Evolutionary conservation across 768 basidiomycete genomes (phyloP), one percentile per base, ranked within the genome.

Genomic region (Infundibulicybe gibba): DNA sequence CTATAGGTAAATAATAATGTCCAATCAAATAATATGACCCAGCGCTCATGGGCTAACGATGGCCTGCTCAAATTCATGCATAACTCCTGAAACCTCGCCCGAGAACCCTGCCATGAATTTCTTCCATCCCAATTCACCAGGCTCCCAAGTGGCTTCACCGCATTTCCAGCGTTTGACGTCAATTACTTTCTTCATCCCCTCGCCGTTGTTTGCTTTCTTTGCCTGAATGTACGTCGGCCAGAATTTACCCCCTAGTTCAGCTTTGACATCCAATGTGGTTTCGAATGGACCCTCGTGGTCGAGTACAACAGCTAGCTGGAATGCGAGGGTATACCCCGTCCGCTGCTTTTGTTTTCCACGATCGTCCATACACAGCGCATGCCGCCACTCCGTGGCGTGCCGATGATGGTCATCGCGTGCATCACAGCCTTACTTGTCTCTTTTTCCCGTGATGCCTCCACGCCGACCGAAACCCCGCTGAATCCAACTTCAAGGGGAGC

Each of bases 391-490:
- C 54, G 45, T 14, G 49, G 33, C 10, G 54, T 49, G 17, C 54
- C 56, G 19, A 50, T 19, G 15, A 60, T 55, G 13, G 54, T 48
- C 58, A 57, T 60, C 9, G 58, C 58, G 31, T 55, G 56, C 50
- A 56, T 49, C 4, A 56, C 52, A 16, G 40, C 49, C 44, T 50
- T 60, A 11, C 46, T 32, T 2, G 49, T 56, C 33, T 54, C 52
- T 40, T 41, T 51, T 42, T 51, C 53, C 9, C 25, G 20, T 2
- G 56, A 53, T 16, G 56, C 53, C 30, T 53, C 51, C 13, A 57
- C 43, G 11, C 44, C 53, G 9, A 45, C 52, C 8, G 54, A 54
- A 14, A n/a, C 53, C 10, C 42, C 49, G 30, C 43, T 37, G 6
- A 49, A 32, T 8, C 52, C 50, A 34, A 44, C 43, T 38, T 53